These are phyloP conservation scores for Pterothamnion heteromorphum DNA, from an alignment of 31 red algal species.

Conservation along the genomic window DNA sequence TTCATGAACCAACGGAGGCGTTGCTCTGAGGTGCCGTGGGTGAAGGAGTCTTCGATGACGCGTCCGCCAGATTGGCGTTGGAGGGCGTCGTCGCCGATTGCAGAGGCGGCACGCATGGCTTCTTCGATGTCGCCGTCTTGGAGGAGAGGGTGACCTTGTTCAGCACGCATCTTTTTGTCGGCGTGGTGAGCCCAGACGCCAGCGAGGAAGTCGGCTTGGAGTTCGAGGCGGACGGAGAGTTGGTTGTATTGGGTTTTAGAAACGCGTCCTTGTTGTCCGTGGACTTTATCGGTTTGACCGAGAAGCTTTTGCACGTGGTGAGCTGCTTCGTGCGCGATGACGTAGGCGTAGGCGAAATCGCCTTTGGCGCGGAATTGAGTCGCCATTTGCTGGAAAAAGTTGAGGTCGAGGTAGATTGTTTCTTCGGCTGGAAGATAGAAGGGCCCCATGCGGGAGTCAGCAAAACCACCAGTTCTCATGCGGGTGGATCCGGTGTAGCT, in stretches of 20 bases:
- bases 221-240: background rate
- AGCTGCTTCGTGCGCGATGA: background rate
- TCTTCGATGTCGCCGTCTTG: background rate
- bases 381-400: background rate
- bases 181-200: background rate
- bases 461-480: background rate
- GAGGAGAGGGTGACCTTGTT: background rate
- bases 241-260: background rate
- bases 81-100: background rate
- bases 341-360: background rate
- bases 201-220: background rate
- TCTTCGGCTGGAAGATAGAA: constrained; percentile 3
- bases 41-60: background rate
- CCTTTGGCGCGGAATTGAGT: background rate
- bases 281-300: background rate
- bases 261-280: background rate
- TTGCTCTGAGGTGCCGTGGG: background rate
- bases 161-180: background rate
- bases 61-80: background rate
- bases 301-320: background rate
- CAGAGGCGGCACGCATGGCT: background rate
- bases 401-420: background rate
- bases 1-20: background rate
- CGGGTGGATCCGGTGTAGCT: background rate
- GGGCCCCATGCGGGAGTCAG: background rate